Conservation (phyloP, 2,329 filamentous ascomycete genomes). For the Ampelomyces quisqualis region DNA sequence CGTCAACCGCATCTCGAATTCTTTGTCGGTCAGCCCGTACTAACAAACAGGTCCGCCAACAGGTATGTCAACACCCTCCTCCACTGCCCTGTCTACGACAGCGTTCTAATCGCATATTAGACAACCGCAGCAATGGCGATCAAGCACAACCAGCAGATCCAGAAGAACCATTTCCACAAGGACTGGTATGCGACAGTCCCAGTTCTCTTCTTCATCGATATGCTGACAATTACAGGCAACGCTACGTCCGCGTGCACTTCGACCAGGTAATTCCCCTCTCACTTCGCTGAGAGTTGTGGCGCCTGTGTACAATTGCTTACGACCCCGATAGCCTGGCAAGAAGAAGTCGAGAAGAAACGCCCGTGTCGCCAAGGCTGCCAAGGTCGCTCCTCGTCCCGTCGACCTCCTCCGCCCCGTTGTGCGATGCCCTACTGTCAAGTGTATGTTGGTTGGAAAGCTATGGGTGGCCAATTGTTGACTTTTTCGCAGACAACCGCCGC, state of each 20-base stretch:
- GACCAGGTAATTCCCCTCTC: conserved; percentile 83
- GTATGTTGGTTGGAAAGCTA: conserved; percentile 20
- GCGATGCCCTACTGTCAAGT: conserved; percentile 96
- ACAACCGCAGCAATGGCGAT: conserved; percentile 66
- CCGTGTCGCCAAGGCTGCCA: conserved; percentile 91
- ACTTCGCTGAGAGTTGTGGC: conserved; percentile 53
- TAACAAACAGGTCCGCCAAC: conserved; percentile 37
- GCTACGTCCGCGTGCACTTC: conserved; percentile 98
- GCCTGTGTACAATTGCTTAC: conserved; percentile 48
- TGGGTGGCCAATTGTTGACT: conserved; percentile 14
- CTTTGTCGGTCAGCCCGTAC: conserved; percentile 26
- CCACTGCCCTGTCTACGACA: conserved; percentile 2
- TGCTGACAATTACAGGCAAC: conserved; percentile 65
- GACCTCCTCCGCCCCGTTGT: conserved; percentile 96
- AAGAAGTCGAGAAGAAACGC: conserved; percentile 91
- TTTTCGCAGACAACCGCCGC: conserved; percentile 78
- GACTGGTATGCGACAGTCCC: conserved; percentile 59
- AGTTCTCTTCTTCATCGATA: conserved; percentile 7
- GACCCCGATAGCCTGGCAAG: conserved; percentile 73
- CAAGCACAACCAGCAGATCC: conserved; percentile 99
- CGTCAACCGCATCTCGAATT: conserved; percentile 18
- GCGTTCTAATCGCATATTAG: conserved; percentile 14
- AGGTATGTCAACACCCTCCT: conserved; percentile 25
- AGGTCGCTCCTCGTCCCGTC: conserved; percentile 92
- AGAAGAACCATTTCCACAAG: conserved; percentile 70